phyloP scores from a whole-genome alignment of 345 rosid genomes.

The Pugionium cornutum region DNA sequence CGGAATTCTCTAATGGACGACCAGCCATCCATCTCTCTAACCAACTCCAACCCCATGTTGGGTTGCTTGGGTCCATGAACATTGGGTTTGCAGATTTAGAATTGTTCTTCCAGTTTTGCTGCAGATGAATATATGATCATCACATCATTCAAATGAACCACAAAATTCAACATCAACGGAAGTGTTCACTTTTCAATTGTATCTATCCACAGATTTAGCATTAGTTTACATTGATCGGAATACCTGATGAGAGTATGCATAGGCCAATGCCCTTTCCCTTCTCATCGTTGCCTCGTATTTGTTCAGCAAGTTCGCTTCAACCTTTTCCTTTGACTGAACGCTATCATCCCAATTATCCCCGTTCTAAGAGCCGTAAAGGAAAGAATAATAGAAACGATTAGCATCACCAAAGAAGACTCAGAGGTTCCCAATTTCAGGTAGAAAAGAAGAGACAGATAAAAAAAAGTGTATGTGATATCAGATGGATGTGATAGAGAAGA shows the following conservation, averaged over 20 bases:
- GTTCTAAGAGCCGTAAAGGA: constrained; percentile 50
- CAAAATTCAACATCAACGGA: background rate
- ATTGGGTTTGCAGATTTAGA: constrained; percentile 56
- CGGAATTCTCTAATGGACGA: constrained; percentile 69
- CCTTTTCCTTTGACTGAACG: constrained; percentile 79
- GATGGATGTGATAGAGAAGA: background rate
- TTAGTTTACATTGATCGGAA: background rate
- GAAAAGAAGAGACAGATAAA: background rate
- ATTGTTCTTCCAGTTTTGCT: constrained; percentile 86
- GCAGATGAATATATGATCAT: constrained; percentile 29
- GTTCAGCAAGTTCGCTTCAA: constrained; percentile 73
- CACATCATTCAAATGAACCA: constrained; percentile 5
- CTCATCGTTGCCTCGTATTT: constrained; percentile 92
- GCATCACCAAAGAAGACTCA: constrained; percentile 4
- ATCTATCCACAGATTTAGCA: constrained; percentile 1
- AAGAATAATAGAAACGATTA: constrained; percentile 1
- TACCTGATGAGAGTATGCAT: constrained; percentile 94
- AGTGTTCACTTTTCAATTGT: background rate
- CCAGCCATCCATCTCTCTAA: constrained; percentile 97
- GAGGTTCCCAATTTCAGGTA: constrained; percentile 15
- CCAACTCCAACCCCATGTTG: constrained; percentile 99
- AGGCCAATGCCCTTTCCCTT: constrained; percentile 90
- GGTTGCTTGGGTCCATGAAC: constrained; percentile 86
- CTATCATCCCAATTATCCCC: constrained; percentile 95
- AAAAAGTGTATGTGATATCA: background rate